Conservation (phyloP, 805 yeast genomes). For the Starmerella bombicola region DNA sequence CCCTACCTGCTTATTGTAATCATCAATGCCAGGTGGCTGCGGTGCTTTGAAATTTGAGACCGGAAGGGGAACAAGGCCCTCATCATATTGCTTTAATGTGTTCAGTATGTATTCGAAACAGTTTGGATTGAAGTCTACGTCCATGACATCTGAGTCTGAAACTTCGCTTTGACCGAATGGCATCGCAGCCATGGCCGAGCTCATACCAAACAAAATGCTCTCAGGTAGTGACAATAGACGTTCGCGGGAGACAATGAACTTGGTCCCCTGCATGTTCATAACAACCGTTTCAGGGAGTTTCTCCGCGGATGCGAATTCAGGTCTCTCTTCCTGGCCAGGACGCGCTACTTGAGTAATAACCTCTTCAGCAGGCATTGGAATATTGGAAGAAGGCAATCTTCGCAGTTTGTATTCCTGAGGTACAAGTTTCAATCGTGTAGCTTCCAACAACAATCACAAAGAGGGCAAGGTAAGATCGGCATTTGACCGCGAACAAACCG, state of each 20-base stretch:
- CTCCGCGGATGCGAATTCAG: conserved; percentile 8
- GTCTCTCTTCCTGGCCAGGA: conserved; percentile 5
- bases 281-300: conserved; percentile 32
- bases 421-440: no score
- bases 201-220: conserved; percentile 63
- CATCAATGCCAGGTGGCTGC: background rate
- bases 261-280: conserved; percentile 61
- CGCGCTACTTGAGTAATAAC: conserved; percentile 22
- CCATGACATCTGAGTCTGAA: conserved; percentile 18
- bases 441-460: no score
- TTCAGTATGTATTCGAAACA: conserved; percentile 76
- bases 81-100: conserved; percentile 57
- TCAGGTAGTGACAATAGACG: conserved; percentile 89
- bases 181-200: conserved; percentile 23
- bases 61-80: conserved; percentile 25
- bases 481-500: no score
- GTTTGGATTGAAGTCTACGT: conserved; percentile 72
- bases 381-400: no score
- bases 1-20: background rate
- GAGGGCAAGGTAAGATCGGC: no score
- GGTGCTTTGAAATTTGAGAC: conserved; percentile 14
- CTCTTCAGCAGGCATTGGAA: conserved; percentile 5
- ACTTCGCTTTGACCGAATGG: conserved; percentile 7
- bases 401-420: no score
- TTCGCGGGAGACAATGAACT: conserved; percentile 69